These are phyloP conservation scores for Adenanthera pavonina DNA, from an alignment of 306 rosid species.

Conservation along the genomic window DNA sequence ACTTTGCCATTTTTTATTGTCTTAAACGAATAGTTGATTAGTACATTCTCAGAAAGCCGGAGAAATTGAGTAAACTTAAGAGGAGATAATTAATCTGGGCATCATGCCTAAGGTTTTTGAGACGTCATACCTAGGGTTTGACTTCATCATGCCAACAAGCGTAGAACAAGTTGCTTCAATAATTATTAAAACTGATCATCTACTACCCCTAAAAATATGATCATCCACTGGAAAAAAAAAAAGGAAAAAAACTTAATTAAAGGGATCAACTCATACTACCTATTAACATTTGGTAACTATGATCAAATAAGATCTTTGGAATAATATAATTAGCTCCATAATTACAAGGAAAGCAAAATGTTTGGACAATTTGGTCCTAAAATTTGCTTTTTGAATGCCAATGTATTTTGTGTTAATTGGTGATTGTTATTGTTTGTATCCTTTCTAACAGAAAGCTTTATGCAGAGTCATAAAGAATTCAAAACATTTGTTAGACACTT, in stretches of 20 bases:
- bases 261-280: neutral
- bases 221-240: too few species aligned
- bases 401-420: neutral
- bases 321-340: neutral
- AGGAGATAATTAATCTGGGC: too few species aligned
- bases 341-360: neutral
- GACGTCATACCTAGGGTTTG: too few species aligned
- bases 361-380: neutral
- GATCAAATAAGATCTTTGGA: slow-evolving; percentile 2
- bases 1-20: too few species aligned
- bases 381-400: neutral
- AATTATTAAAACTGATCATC: too few species aligned
- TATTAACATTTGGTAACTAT: neutral
- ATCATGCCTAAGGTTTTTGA: too few species aligned
- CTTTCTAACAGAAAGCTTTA: slow-evolving; percentile 32
- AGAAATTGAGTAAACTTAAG: too few species aligned
- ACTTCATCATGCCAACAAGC: too few species aligned
- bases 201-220: too few species aligned
- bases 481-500: slow-evolving; percentile 53
- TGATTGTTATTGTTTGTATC: slow-evolving; percentile 27
- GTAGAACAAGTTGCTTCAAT: too few species aligned
- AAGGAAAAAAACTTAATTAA: neutral
- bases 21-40: too few species aligned
- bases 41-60: too few species aligned
- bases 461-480: slow-evolving; percentile 76